Base-by-base conservation (phyloP, 768 basidiomycete species). In the Termitomyces sp. region DNA sequence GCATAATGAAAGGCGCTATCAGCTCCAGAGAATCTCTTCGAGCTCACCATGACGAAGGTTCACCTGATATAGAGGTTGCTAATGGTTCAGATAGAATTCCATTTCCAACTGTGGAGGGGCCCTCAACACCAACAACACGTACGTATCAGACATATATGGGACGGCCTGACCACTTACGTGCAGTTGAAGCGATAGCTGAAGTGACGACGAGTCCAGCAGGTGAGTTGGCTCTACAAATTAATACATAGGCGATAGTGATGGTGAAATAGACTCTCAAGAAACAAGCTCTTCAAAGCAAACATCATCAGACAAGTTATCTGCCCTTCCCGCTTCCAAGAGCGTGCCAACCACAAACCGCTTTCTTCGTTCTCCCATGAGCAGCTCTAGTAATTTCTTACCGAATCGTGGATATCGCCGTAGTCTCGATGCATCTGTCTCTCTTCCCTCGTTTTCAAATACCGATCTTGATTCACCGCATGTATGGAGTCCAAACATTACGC, bases 221-320 rank as follows among this genome's bases (percentile, higher is more conserved):
- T 50, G 22, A 14, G 30, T 9, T 12, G n/a, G 9, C 45, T 51
- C 24, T 20, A 33, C 22, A n/a, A 4, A 18, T 26, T 8, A 33
- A 27, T 16, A 18, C 5, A n/a, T 26, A 45, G 14, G 13, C 8
- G 7, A 30, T 10, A 13, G 6, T 48, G 5, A 33, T 5, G 2
- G 4, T 14, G 22, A 18, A 22, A 26, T 50, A 66, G 69, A 62
- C 12, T 73, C 76, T 2, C 71, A 73, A 26, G 59, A 61, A 20
- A 73, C 77, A 1, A 75, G 72, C 51, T 78, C 80, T 4, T 83
- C 84, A 48, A 80, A 76, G 55, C 73, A 82, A 26, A 79, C 77
- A 5, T 74, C 71, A 20, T 79, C 78, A 10, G 76, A 79, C 62
- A 79, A 79, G 53, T 70, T 79, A 18, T 74, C 76, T n/a, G 76